Base-by-base conservation (phyloP, 805 yeast genomes). In the Teunomyces atbi region DNA sequence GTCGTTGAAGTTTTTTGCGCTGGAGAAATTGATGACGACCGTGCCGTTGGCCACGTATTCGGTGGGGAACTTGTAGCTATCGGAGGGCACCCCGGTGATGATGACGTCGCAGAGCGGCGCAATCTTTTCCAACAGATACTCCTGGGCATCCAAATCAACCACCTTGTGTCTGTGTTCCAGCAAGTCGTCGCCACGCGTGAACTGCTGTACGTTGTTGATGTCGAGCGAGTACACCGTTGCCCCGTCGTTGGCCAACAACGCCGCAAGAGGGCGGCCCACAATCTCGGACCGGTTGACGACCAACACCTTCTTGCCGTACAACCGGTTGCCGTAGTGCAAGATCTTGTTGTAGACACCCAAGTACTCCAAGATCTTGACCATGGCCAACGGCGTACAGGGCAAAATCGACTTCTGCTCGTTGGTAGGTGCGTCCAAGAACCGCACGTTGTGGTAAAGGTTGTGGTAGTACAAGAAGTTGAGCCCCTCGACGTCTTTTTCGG, bases 201-300 rank as follows among this genome's bases (percentile, higher is more conserved):
- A 94, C 63, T 83, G 82, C 66, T 94, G 98, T 52, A 90, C 82
- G 56, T 89, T 87, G 58, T 86, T 83, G 42, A 94, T 69, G 62
- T 94, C 98, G 2, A 83, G 92, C 1, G 98, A 91, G 64, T 86
- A 94, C 2, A 94, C 98, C 1, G 84, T 85, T 18, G 99, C 99
- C 51, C 99, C 99, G 61, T 94, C 99, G 60, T 94, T 94, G 15
- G 99, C 98, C 52, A 94, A 73, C 30, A 94, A 68, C 0, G 99
- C 98, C 28, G 98, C 98, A 49, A 94, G 72, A 1, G 99, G 99
- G 56, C 99, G 81, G 10, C 99, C 99, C 18, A 94, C 99, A 59
- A 94, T 92, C 68, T 94, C 99, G 10, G 96, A 87, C 60, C 99
- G 77, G 69, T 94, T 94, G 44, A 94, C 91, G 38, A 94, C 83